A percentile compares a stretch with the other conserved stretches of the same genome.
Evolutionary conservation across 129 eudicot species (phyloP).

Genomic region (Escallonia rubra): DNA sequence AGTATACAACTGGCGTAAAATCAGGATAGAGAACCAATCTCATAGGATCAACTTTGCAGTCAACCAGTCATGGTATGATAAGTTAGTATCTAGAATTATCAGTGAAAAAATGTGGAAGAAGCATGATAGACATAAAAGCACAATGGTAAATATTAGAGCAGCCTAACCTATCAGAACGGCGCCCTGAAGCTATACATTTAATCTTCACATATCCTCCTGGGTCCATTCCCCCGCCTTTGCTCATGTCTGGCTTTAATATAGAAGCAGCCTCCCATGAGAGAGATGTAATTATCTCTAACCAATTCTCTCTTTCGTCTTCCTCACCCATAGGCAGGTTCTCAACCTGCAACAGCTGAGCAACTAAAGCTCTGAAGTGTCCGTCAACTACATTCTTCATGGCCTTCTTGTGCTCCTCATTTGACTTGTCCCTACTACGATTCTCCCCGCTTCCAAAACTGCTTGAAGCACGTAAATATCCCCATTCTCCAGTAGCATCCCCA

Average conservation of each 20-base stretch:
- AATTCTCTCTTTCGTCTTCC: conserved; percentile 63
- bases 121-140: too few relatives aligned
- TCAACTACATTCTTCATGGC: conserved; percentile 91
- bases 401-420: conserved; percentile 86
- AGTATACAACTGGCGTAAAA: too few relatives aligned
- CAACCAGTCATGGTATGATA: too few relatives aligned
- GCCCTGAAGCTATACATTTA: conserved; percentile 90
- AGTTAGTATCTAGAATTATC: too few relatives aligned
- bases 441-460: conserved; percentile 80
- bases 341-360: conserved; percentile 88
- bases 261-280: conserved; percentile 98
- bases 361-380: conserved; percentile 94
- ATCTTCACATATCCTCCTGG: conserved; percentile 99
- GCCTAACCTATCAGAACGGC: conserved; percentile 70
- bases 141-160: background rate
- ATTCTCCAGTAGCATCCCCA: conserved; percentile 77
- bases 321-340: conserved; percentile 71
- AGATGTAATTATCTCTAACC: conserved; percentile 89
- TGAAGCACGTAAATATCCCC: conserved; percentile 64
- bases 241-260: conserved; percentile 85
- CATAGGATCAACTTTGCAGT: too few relatives aligned
- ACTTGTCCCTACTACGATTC: conserved; percentile 54
- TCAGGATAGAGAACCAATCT: too few relatives aligned
- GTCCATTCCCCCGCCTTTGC: conserved; percentile 99
- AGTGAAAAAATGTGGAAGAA: too few relatives aligned